Evolutionary conservation across 306 rosid species (phyloP).

Genomic region (Prunus mume): DNA sequence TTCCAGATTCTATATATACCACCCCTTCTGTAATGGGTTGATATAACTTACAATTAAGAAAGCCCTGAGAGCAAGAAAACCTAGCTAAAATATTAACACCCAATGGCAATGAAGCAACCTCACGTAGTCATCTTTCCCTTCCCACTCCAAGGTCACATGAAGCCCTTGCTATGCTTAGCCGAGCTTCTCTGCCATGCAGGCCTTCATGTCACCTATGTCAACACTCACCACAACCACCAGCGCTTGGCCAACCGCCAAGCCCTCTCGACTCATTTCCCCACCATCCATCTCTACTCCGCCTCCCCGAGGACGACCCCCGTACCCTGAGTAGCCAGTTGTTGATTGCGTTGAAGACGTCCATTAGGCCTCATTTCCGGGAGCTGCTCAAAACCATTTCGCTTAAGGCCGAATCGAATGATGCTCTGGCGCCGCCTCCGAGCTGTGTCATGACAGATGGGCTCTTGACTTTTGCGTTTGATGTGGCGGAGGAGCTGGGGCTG

Average conservation of each 20-base stretch:
- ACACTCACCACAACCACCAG: neutral
- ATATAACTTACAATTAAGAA: no score
- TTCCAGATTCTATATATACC: no score
- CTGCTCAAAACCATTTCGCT: neutral
- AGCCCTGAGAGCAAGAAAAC: no score
- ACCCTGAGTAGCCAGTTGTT: neutral
- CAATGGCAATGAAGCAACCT: neutral
- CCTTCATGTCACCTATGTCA: conserved; percentile 15
- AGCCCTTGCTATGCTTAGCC: conserved; percentile 19
- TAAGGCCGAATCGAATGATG: neutral
- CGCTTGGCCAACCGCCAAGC: neutral
- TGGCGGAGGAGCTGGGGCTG: neutral
- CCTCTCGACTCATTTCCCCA: conserved; percentile 11
- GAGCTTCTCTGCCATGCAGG: conserved; percentile 11
- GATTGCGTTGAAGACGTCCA: neutral
- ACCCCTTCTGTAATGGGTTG: no score
- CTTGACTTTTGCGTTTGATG: conserved; percentile 5
- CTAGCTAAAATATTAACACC: no score
- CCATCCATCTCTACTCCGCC: conserved; percentile 11
- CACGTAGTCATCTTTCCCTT: conserved; percentile 20
- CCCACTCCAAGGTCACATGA: conserved; percentile 20
- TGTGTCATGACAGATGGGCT: neutral
- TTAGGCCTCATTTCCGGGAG: neutral
- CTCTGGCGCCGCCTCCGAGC: neutral
- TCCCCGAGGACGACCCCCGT: neutral